Conservation (phyloP, 495 filamentous ascomycete genomes). For the Penicillium pulvis region DNA sequence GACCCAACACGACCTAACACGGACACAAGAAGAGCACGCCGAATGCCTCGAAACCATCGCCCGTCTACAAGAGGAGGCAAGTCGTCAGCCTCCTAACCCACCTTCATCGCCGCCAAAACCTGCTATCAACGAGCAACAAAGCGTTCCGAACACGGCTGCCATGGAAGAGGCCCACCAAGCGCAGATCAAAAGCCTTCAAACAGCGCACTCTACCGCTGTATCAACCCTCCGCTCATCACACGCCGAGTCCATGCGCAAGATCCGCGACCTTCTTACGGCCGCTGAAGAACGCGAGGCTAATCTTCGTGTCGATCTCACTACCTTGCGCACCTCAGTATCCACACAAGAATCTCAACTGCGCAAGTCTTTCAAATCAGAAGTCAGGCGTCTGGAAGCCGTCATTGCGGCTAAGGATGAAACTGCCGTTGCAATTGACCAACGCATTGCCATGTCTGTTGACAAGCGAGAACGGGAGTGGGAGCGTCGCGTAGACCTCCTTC, state of each 20-base stretch:
- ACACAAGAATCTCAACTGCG: constrained; percentile 29
- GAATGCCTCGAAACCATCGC: constrained; percentile 71
- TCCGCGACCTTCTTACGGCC: constrained; percentile 41
- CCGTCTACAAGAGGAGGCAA: constrained; percentile 83
- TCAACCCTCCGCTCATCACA: constrained; percentile 45
- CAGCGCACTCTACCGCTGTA: constrained; percentile 41
- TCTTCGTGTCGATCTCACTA: constrained; percentile 41
- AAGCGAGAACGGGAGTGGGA: constrained; percentile 56
- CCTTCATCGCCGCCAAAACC: constrained; percentile 29
- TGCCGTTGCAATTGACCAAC: constrained; percentile 40
- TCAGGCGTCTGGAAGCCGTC: constrained; percentile 36
- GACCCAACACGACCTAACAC: constrained; percentile 35
- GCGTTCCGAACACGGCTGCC: constrained; percentile 16
- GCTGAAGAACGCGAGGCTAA: constrained; percentile 48
- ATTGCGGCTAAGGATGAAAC: constrained; percentile 47
- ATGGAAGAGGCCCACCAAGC: constrained; percentile 40
- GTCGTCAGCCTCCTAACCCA: constrained; percentile 31
- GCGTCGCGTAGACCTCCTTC: constrained; percentile 51
- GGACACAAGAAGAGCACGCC: constrained; percentile 39
- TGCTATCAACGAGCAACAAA: constrained; percentile 11
- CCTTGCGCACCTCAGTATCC: constrained; percentile 25
- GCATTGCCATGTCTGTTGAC: constrained; percentile 47
- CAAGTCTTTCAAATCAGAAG: constrained; percentile 34
- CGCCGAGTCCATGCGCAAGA: constrained; percentile 43
- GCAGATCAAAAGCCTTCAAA: constrained; percentile 42